Conservation (phyloP, 129 eudicot species). For the Chrysanthemum makinoi region DNA sequence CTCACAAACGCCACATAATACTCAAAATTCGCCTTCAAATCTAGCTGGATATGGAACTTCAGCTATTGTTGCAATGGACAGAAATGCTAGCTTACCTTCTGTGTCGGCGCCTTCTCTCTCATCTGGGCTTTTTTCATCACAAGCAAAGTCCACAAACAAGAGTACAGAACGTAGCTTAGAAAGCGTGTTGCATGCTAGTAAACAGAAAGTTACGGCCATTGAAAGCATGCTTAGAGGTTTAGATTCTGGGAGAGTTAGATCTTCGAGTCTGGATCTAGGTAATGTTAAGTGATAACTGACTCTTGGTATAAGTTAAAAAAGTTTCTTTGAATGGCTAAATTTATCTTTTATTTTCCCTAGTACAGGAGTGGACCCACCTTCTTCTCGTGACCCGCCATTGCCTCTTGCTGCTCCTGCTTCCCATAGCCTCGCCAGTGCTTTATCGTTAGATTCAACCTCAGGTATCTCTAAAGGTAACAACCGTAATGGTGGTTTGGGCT, state of each 20-base stretch:
- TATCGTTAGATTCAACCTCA: constrained; percentile 54
- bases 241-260: constrained; percentile 72
- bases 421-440: constrained; percentile 54
- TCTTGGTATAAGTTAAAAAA: not conserved
- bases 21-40: constrained; percentile 54
- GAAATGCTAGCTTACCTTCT: constrained; percentile 67
- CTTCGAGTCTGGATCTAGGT: constrained; percentile 98
- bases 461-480: constrained; percentile 47
- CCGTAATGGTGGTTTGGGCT: constrained; percentile 69
- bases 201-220: constrained; percentile 93
- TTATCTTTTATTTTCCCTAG: constrained; percentile 56
- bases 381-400: constrained; percentile 97
- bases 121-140: constrained; percentile 74
- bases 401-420: constrained; percentile 99
- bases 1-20: constrained; percentile 43
- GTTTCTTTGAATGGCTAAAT: constrained; percentile 43
- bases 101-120: constrained; percentile 52
- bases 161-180: constrained; percentile 82
- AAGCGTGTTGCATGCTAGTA: constrained; percentile 91
- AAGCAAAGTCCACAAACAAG: constrained; percentile 53
- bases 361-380: constrained; percentile 99
- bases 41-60: constrained; percentile 95
- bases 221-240: constrained; percentile 96
- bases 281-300: constrained; percentile 16
- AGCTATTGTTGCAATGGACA: constrained; percentile 97